Conservation (phyloP, 768 basidiomycete species). For the Phaeotremella fagi region DNA sequence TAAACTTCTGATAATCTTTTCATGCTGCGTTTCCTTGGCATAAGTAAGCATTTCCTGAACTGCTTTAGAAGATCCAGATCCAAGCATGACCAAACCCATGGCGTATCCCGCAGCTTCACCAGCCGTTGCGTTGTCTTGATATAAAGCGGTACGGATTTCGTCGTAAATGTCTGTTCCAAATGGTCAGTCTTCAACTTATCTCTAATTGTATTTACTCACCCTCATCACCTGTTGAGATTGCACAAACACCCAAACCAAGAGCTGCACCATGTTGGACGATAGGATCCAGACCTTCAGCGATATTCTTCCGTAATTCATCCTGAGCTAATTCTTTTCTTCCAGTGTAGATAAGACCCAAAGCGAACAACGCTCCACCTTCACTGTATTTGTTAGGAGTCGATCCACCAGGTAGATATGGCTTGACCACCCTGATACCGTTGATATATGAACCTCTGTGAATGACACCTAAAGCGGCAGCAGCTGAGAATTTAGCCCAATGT, state of each 20-base stretch:
- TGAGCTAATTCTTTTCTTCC: slow-evolving; percentile 64
- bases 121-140: slow-evolving; percentile 89
- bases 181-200: slow-evolving; percentile 15
- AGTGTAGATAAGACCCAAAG: slow-evolving; percentile 88
- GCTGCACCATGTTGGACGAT: slow-evolving; percentile 97
- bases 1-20: slow-evolving; percentile 96
- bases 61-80: slow-evolving; percentile 72
- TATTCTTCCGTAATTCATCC: slow-evolving; percentile 69
- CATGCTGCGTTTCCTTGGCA: slow-evolving; percentile 94
- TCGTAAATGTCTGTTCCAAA: slow-evolving; percentile 69
- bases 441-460: slow-evolving; percentile 96
- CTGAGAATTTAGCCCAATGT: slow-evolving; percentile 98
- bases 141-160: slow-evolving; percentile 79
- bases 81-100: slow-evolving; percentile 97
- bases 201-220: slow-evolving; percentile 40
- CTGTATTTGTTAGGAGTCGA: slow-evolving; percentile 75
- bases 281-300: slow-evolving; percentile 58
- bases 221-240: slow-evolving; percentile 82
- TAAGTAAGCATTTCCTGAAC: slow-evolving; percentile 94
- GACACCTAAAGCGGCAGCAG: slow-evolving; percentile 92
- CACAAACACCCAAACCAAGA: slow-evolving; percentile 90
- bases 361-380: slow-evolving; percentile 94
- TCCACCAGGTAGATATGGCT: slow-evolving; percentile 78
- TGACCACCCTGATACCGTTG: slow-evolving; percentile 84
- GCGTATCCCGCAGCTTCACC: slow-evolving; percentile 95